Evolutionary conservation across 2,329 filamentous ascomycete genomes (phyloP), one percentile per base, ranked within the genome.

Genomic region (Trichoderma afroharzianum): DNA sequence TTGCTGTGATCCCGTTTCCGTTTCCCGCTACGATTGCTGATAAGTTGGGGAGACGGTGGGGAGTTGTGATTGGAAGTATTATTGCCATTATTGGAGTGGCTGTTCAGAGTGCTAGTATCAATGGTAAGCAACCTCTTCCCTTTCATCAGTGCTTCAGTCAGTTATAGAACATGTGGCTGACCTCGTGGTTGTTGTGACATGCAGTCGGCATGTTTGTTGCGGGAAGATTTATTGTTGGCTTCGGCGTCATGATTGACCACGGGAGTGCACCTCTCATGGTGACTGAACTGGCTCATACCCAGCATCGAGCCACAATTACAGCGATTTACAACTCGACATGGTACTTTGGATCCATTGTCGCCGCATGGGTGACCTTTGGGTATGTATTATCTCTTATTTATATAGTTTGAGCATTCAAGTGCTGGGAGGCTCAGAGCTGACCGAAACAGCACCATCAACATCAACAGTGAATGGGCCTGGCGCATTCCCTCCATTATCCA

Each of bases 271-370:
- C 90, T 4, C 83, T 92, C 63, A 83, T 92, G 8, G 84, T 92
- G 12, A 88, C 88, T 4, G 90, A 92, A 82, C 86, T 92, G 72
- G 88, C 87, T 80, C 90, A 92, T 77, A 90, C 90, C 28, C 90
- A 92, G 77, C 90, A 92, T 77, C 88, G 90, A 77, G 90, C 86
- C 33, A 87, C 86, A 32, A 84, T 92, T 62, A 92, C 90, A 1
- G 85, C 90, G 15, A 84, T 92, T 71, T 92, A 92, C 81, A 92
- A 92, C 79, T 91, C 88, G 75, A 80, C 91, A 67, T 92, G 89
- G 89, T 68, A 68, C n/a, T 61, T 68, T 36, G 66, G 66, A 12
- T 59, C 66, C 4, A 70, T 70, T 64, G 43, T 70, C 21, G 68
- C 68, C 7, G 58, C 68, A 6, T 70, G 68, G 68, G 57, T 64